A percentile compares a stretch with the other conserved stretches of the same genome.
phyloP scores from a whole-genome alignment of 495 filamentous ascomycete genomes.

The Umbilicaria muhlenbergii region DNA sequence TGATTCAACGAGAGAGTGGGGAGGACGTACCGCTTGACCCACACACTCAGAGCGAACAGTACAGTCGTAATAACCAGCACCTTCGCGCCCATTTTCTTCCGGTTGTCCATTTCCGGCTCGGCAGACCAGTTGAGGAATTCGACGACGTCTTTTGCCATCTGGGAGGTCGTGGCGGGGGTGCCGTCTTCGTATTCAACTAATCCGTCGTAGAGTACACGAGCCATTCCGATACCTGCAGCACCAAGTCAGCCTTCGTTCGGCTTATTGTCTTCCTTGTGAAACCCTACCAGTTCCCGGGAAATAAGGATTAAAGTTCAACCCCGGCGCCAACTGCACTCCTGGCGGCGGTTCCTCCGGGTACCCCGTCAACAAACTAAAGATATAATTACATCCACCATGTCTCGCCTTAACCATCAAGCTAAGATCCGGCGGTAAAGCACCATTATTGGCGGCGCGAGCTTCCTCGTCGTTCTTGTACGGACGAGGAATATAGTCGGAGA shows the following conservation, averaged over 20 bases:
- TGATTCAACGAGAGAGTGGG: background rate
- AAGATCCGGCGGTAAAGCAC: slow-evolving; percentile 93
- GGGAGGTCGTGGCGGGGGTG: slow-evolving; percentile 82
- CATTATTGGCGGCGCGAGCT: slow-evolving; percentile 93
- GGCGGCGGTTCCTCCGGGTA: slow-evolving; percentile 95
- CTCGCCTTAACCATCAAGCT: slow-evolving; percentile 94
- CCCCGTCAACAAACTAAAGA: slow-evolving; percentile 93
- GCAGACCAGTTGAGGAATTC: slow-evolving; percentile 99
- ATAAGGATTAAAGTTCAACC: slow-evolving; percentile 99
- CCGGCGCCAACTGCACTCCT: slow-evolving; percentile 61
- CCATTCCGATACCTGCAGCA: slow-evolving; percentile 81
- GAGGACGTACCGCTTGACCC: slow-evolving; percentile 64
- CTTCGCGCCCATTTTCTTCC: slow-evolving; percentile 99
- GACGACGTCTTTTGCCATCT: slow-evolving; percentile 98
- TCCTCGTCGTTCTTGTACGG: slow-evolving; percentile 99
- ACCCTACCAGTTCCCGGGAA: slow-evolving; percentile 77
- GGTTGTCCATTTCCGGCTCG: slow-evolving; percentile 96
- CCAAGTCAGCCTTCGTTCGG: background rate
- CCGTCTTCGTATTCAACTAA: slow-evolving; percentile 97
- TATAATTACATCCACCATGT: slow-evolving; percentile 96
- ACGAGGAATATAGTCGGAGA: slow-evolving; percentile 86
- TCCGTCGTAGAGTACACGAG: slow-evolving; percentile 92
- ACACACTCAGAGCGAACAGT: slow-evolving; percentile 76
- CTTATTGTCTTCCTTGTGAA: background rate
- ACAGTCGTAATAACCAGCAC: slow-evolving; percentile 61